Percentiles rank a stretch among this genome's conserved stretches.
These are phyloP conservation scores for Mycena galopus DNA, from an alignment of 768 basidiomycete genomes.

Conservation along the genomic window DNA sequence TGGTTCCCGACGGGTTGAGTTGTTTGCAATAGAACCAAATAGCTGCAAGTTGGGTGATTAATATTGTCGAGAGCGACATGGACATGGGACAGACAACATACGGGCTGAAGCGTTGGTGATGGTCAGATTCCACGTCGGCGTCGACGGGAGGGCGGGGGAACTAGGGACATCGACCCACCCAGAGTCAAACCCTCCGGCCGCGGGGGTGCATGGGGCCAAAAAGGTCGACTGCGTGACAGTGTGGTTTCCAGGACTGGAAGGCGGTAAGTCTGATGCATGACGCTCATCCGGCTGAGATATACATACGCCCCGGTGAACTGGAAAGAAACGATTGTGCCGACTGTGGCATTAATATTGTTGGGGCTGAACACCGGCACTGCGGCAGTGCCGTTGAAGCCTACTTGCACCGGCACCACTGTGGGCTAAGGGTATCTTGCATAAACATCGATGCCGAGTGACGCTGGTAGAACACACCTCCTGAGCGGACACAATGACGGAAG, in stretches of 20 bases:
- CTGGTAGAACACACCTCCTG: background rate
- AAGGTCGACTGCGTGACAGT: slow-evolving; percentile 12
- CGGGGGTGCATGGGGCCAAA: background rate
- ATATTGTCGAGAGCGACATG: background rate
- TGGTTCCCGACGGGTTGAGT: too few relatives aligned
- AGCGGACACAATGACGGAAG: background rate
- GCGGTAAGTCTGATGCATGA: background rate
- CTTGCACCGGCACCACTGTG: background rate
- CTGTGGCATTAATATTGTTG: background rate
- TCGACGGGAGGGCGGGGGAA: background rate
- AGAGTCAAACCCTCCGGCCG: slow-evolving; percentile 18
- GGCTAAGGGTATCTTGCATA: background rate
- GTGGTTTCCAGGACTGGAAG: slow-evolving; percentile 20
- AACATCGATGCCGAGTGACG: background rate
- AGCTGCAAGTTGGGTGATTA: background rate
- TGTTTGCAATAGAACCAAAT: slow-evolving; percentile 33
- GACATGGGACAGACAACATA: background rate
- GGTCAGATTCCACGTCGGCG: slow-evolving; percentile 16
- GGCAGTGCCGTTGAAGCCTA: background rate
- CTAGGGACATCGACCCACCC: slow-evolving; percentile 11
- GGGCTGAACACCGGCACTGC: background rate
- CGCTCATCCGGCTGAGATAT: background rate
- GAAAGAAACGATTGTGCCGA: slow-evolving; percentile 3
- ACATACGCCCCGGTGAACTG: slow-evolving; percentile 12
- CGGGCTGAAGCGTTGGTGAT: slow-evolving; percentile 2